Evolutionary conservation across 768 basidiomycete genomes (phyloP).

Genomic region (Baorangia bicolor): DNA sequence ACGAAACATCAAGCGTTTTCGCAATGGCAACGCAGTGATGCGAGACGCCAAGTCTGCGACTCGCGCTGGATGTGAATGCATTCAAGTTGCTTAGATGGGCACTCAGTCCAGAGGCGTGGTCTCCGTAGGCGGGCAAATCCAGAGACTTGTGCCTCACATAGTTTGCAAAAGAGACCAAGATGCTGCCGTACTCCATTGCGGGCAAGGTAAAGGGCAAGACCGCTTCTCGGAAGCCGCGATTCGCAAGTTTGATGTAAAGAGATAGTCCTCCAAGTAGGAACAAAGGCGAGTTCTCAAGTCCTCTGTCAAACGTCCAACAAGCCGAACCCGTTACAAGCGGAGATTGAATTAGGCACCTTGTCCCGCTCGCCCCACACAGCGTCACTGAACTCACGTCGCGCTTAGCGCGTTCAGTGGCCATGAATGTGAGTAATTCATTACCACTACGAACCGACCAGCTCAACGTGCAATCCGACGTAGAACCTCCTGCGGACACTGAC

Average conservation of each 20-base stretch:
- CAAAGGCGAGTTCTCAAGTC: no score
- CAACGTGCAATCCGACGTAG: conserved; percentile 38
- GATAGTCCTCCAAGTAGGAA: not conserved
- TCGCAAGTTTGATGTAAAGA: no score
- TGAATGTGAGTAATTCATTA: conserved; percentile 20
- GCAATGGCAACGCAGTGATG: not conserved
- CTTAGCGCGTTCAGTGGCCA: conserved; percentile 27
- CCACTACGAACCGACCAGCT: not conserved
- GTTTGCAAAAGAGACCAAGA: not conserved
- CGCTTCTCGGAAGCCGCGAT: no score
- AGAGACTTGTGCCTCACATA: not conserved
- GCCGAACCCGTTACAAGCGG: conserved; percentile 20
- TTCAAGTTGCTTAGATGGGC: no score
- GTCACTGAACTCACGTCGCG: conserved; percentile 28
- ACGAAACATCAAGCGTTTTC: no score
- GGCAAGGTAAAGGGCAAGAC: no score
- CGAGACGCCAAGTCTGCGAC: no score
- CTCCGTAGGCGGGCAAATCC: no score
- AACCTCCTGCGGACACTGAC: conserved; percentile 89
- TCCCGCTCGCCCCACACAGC: conserved; percentile 34
- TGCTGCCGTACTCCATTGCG: not conserved
- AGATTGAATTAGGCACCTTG: conserved; percentile 29
- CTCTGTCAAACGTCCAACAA: no score
- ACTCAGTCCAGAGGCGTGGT: not conserved
- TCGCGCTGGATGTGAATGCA: no score